Evolutionary conservation across 2,329 filamentous ascomycete species (phyloP), one percentile per base, ranked within the genome.

Genomic region (Amauroascus niger): DNA sequence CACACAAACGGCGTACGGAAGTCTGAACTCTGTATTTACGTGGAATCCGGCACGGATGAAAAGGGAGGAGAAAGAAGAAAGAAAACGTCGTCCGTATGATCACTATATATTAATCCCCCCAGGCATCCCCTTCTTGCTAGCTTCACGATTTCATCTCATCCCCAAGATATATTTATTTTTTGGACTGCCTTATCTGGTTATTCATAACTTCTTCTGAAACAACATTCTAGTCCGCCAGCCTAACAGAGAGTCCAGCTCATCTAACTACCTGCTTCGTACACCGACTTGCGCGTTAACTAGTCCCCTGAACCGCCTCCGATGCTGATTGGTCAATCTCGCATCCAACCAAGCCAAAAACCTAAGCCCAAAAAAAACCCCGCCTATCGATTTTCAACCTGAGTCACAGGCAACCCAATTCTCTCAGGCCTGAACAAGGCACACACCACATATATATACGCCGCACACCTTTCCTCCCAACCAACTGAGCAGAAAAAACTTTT

Each of bases 341-440:
- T 32, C 20, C 6, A n/a, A 46, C 50, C 50, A 33, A 24, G 32
- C 24, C 7, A 28, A 33, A 9, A 24, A 30, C 45, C 26, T 11
- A 20, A 30, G 24, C 22, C 35, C 28, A 39, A 50, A 28, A 16
- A 11, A n/a, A 49, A n/a, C n/a, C n/a, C 20, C 46, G 37, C 32
- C 43, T 37, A 28, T 39, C 32, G 30, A 18, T 33, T 45, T 30
- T n/a, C n/a, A n/a, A n/a, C 50, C 40, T 52, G 50, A 52, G 16
- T 52, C 50, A 52, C 50, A 52, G 50, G 41, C 50, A 46, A 20
- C 32, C 22, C 43, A 26, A 52, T 18, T 24, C 6, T 32, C 37
- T 41, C 24, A 37, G 33, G 24, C n/a, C 37, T 30, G 5, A 30
- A 30, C 9, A 30, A 30, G 5, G 9, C n/a, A 30, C 26, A 5